These are phyloP conservation scores for Cicer cuneatum DNA, from an alignment of 306 rosid genomes.

Conservation along the genomic window DNA sequence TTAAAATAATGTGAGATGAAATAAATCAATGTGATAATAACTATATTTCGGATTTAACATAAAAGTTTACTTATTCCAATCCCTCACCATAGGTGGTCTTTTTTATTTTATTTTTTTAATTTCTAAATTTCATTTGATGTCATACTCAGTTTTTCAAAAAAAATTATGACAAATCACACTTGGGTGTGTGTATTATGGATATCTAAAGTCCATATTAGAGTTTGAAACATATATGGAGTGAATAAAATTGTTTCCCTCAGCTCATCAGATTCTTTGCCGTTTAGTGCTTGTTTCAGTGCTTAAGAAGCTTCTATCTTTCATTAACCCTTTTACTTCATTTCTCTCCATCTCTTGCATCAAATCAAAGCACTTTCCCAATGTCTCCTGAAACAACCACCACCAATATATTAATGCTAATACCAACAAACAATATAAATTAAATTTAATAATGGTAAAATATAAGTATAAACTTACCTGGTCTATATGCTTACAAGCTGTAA, in stretches of 20 bases:
- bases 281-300: slow-evolving; percentile 55
- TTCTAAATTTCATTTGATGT: background rate
- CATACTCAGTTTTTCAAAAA: too few species aligned
- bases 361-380: slow-evolving; percentile 53
- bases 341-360: slow-evolving; percentile 53
- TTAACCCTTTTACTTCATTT: slow-evolving; percentile 43
- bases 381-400: slow-evolving; percentile 54
- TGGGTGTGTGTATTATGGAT: background rate
- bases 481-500: slow-evolving; percentile 56
- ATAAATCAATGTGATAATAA: too few species aligned
- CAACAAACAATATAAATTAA: background rate
- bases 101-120: too few species aligned
- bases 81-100: too few species aligned
- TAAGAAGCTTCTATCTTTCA: slow-evolving; percentile 37
- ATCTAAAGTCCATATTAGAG: background rate
- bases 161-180: too few species aligned
- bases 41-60: too few species aligned
- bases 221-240: background rate
- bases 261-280: slow-evolving; percentile 51
- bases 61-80: too few species aligned
- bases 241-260: background rate
- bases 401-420: background rate
- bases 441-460: slow-evolving; percentile 8
- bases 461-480: slow-evolving; percentile 53
- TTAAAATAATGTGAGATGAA: background rate